A percentile compares a stretch with the other conserved stretches of the same genome.
phyloP scores from a whole-genome alignment of 2,329 filamentous ascomycete species.

The Cryphonectria parasitica region DNA sequence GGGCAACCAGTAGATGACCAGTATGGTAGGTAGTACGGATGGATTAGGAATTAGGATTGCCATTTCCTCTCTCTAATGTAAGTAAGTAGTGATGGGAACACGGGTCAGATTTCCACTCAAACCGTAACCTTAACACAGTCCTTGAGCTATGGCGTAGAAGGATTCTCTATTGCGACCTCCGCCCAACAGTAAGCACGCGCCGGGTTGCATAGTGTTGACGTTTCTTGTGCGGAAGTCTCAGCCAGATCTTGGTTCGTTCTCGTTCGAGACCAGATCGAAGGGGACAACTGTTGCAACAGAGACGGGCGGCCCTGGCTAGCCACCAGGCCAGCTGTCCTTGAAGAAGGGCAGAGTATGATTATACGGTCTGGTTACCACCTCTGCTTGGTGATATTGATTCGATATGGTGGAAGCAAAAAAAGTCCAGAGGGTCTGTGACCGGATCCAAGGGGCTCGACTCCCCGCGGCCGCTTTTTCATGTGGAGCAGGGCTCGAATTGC shows the following conservation, averaged over 20 bases:
- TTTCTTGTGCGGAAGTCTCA: neutral
- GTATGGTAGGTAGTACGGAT: neutral
- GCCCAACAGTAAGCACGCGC: neutral
- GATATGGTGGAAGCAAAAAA: constrained; percentile 1
- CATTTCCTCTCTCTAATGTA: neutral
- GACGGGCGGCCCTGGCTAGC: neutral
- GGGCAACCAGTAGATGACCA: neutral
- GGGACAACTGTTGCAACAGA: neutral
- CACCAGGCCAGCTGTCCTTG: neutral
- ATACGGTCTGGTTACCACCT: neutral
- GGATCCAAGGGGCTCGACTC: constrained; percentile 11
- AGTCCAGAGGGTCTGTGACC: neutral
- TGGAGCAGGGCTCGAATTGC: constrained; percentile 13
- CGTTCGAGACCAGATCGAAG: neutral
- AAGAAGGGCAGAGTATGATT: neutral
- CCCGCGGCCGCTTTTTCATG: constrained; percentile 16
- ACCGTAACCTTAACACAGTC: neutral
- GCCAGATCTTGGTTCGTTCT: neutral
- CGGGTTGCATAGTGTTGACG: neutral
- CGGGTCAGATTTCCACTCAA: neutral
- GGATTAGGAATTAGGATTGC: neutral
- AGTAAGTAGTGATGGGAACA: neutral
- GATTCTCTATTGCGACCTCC: neutral
- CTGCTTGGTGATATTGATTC: constrained; percentile 5
- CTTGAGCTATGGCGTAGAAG: neutral